These are phyloP conservation scores for Silene noctiflora DNA, from an alignment of 179 eudicot species.

Conservation along the genomic window DNA sequence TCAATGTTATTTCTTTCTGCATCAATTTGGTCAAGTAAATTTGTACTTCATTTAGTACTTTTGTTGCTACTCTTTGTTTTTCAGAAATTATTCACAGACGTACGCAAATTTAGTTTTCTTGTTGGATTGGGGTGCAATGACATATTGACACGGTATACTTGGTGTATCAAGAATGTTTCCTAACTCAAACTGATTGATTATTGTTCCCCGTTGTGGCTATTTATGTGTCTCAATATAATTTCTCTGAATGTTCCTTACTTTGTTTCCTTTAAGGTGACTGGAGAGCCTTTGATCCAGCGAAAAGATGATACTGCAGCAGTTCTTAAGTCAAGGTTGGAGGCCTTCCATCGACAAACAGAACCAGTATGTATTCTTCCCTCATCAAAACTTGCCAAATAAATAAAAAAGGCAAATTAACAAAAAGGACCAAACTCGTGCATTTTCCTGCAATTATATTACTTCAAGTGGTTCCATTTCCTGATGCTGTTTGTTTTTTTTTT, in stretches of 20 bases:
- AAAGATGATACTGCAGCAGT: conserved; percentile 87
- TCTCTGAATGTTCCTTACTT: background rate
- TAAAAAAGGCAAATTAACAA: background rate
- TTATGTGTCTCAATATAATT: background rate
- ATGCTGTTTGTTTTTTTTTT: background rate
- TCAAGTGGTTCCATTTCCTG: background rate
- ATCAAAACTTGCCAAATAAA: background rate
- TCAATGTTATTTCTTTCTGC: background rate
- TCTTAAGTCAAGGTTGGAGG: conserved; percentile 75
- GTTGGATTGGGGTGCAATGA: background rate
- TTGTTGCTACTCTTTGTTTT: background rate
- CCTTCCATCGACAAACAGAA: conserved; percentile 77
- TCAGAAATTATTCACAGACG: background rate
- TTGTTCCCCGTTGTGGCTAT: background rate
- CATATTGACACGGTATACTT: background rate
- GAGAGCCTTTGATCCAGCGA: conserved; percentile 83
- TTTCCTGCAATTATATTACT: background rate
- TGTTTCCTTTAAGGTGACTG: conserved; percentile 57
- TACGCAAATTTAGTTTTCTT: background rate
- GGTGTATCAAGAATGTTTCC: background rate
- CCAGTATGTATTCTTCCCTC: conserved; percentile 44
- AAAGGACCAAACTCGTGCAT: background rate
- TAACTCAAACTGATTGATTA: background rate
- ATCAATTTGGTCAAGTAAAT: too few species aligned
- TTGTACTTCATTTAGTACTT: background rate